phyloP scores from a whole-genome alignment of 2,329 filamentous ascomycete species.

The Colletotrichum sp. region DNA sequence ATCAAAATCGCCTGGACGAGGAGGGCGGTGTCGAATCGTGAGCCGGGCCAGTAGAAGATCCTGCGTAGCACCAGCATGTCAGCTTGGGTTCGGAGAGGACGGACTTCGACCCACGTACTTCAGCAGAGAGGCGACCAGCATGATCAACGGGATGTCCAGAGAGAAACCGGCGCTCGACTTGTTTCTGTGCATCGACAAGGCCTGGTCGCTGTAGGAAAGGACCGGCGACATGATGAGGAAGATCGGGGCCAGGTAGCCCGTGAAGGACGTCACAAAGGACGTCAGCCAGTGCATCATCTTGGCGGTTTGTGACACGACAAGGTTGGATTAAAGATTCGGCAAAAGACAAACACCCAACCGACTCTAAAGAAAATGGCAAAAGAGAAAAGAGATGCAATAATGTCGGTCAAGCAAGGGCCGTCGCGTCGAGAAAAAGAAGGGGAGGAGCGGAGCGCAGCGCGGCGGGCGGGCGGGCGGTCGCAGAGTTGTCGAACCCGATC shows the following conservation, averaged over 20 bases:
- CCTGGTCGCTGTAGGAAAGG: constrained; percentile 70
- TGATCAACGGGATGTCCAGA: constrained; percentile 74
- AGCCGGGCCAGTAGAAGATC: constrained; percentile 74
- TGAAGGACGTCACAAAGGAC: constrained; percentile 44
- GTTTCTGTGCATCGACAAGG: constrained; percentile 66
- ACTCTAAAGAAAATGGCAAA: not conserved
- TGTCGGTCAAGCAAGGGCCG: not conserved
- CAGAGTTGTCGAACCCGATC: constrained; percentile 6
- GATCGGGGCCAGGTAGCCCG: constrained; percentile 64
- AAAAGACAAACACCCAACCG: not conserved
- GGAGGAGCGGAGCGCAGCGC: constrained; percentile 13
- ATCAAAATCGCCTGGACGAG: constrained; percentile 70
- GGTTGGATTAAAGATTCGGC: not conserved
- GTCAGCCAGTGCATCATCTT: constrained; percentile 13
- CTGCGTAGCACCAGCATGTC: constrained; percentile 37
- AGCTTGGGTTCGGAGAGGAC: constrained; percentile 4
- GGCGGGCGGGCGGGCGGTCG: constrained; percentile 2
- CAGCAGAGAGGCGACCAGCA: constrained; percentile 71
- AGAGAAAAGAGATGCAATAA: not conserved
- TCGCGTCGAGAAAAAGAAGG: constrained; percentile 19
- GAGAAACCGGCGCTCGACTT: constrained; percentile 73
- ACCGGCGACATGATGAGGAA: constrained; percentile 70
- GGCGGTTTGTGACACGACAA: not conserved
- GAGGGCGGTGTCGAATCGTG: constrained; percentile 67
- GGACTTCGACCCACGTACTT: constrained; percentile 47